Evolutionary conservation across 768 basidiomycete genomes (phyloP), one percentile per base, ranked within the genome.

Genomic region (Collybiopsis confluens): DNA sequence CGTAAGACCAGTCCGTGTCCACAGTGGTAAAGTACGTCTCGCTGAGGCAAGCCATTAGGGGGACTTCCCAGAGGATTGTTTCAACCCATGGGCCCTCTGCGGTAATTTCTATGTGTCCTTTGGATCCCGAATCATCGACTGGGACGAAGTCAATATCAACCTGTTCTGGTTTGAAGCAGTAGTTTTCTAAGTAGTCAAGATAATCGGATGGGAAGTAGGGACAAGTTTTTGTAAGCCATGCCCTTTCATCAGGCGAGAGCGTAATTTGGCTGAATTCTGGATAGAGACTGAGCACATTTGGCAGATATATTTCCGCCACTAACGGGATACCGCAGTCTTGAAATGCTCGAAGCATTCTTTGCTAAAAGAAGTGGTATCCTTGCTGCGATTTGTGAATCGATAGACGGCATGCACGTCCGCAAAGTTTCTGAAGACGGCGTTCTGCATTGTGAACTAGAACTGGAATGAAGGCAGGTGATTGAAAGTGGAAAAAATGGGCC

Each of bases 61-160:
- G 95, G 1, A 98, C 93, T 71, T 98, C 97, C 85, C 96, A 99
- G 24, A 97, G 72, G 54, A 98, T 96, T 6, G 90, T 79, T 59
- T 94, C 90, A 0, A 70, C 70, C 92, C 92, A 95, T 4, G 76
- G 77, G 6, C 92, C 94, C 26, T 62, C 62, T 4, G 82, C 80
- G 57, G 85, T 82, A 50, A 99, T 88, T 60, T 91, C 82, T 33
- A 95, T 69, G 33, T 70, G 66, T 3, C 93, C 95, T 54, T 67
- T 63, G 49, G 72, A 66, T 45, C 70, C 71, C 5, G 30, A 33
- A 33, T 33, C 13, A 36, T 83, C 78, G 4, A 73, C 66, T 3
- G 91, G 89, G 6, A 78, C 65, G 68, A 93, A 94, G 7, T 67
- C 71, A 58, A 88, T 69, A 36, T 69, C 68, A 45, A 94, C 82